A percentile compares a stretch with the other conserved stretches of the same genome.
These are phyloP conservation scores for Trichoderma pleuroti DNA, from an alignment of 2,329 filamentous ascomycete genomes.

Conservation along the genomic window DNA sequence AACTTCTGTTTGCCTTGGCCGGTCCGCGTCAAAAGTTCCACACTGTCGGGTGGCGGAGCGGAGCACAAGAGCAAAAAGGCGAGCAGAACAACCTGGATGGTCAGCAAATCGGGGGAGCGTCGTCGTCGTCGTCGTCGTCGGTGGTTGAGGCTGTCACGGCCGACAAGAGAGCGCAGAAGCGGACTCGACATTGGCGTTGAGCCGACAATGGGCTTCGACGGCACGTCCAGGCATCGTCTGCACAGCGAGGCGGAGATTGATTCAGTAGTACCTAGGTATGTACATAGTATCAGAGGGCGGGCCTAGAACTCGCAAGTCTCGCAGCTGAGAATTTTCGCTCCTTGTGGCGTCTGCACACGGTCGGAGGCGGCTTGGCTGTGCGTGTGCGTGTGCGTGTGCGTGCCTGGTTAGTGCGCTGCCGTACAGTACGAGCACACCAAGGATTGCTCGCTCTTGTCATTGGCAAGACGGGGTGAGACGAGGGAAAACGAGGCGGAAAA, in stretches of 20 bases:
- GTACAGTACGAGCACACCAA: background rate
- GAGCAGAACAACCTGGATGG: background rate
- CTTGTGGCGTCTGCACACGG: background rate
- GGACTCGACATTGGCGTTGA: background rate
- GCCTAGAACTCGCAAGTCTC: background rate
- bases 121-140: background rate
- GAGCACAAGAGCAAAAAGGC: constrained; percentile 3
- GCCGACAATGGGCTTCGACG: background rate
- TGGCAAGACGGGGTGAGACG: background rate
- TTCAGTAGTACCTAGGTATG: too few species aligned
- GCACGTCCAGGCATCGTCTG: background rate
- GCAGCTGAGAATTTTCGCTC: background rate
- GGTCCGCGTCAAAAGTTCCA: constrained; percentile 18
- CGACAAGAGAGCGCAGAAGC: background rate
- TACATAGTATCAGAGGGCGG: background rate
- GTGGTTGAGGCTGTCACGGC: background rate
- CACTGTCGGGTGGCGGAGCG: constrained; percentile 18
- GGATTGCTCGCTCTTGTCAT: background rate
- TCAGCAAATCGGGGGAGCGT: background rate
- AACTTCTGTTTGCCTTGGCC: constrained; percentile 18
- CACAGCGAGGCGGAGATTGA: background rate
- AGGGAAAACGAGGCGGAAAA: background rate
- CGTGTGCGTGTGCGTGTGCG: too few species aligned
- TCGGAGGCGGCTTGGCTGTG: background rate
- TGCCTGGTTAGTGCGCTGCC: background rate